These are phyloP conservation scores for Sporothrix euskadiensis DNA, from an alignment of 2,329 filamentous ascomycete species.

Conservation along the genomic window DNA sequence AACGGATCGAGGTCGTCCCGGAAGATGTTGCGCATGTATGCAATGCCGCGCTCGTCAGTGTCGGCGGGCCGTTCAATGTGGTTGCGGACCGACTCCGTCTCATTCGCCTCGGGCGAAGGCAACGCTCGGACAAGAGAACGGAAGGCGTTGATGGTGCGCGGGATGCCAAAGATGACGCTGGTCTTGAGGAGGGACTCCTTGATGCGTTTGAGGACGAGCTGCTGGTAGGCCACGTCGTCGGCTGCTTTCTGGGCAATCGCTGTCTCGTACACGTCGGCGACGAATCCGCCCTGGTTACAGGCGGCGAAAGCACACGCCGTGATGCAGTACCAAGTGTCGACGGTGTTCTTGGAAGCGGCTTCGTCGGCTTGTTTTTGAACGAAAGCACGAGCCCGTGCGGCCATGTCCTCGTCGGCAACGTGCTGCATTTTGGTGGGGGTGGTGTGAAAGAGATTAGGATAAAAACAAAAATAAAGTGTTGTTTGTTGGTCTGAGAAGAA, in stretches of 20 bases:
- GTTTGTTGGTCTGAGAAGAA: background rate
- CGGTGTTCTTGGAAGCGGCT: background rate
- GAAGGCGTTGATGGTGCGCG: constrained; percentile 37
- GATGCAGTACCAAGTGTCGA: constrained; percentile 23
- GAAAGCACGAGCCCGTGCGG: constrained; percentile 7
- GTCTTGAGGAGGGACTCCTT: constrained; percentile 35
- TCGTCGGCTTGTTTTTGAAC: constrained; percentile 2
- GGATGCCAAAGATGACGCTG: constrained; percentile 37
- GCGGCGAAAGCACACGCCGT: constrained; percentile 28
- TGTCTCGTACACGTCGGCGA: constrained; percentile 26
- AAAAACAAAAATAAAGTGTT: too few relatives aligned
- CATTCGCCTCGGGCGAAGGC: constrained; percentile 33
- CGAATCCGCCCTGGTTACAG: constrained; percentile 30
- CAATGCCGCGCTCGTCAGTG: constrained; percentile 29
- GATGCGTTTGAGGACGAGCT: constrained; percentile 27
- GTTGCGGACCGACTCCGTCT: constrained; percentile 32
- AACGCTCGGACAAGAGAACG: constrained; percentile 33
- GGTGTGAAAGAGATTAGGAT: background rate
- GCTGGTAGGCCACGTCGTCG: constrained; percentile 18
- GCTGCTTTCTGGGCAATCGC: background rate
- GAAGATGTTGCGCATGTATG: constrained; percentile 37
- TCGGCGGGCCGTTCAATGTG: constrained; percentile 32
- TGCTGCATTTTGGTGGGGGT: background rate
- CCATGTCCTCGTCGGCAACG: background rate
- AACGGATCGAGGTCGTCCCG: constrained; percentile 36